phyloP scores from a whole-genome alignment of 345 rosid species.

The Lumnitzera racemosa region DNA sequence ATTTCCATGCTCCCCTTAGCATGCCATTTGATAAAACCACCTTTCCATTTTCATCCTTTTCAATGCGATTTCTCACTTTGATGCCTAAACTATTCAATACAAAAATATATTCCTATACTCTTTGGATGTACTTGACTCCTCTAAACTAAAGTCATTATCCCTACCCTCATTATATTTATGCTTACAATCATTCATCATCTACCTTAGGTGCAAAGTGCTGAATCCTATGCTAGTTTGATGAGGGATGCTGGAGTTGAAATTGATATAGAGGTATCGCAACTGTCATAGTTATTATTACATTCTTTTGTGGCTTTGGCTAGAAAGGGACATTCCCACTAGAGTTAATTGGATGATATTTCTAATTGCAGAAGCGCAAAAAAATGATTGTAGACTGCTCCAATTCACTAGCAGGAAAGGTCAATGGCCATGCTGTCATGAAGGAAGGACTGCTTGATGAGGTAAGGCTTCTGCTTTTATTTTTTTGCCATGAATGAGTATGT shows the following conservation, averaged over 20 bases:
- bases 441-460: conserved; percentile 78
- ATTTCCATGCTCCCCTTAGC: no score
- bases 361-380: conserved; percentile 53
- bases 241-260: conserved; percentile 70
- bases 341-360: background rate
- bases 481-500: background rate
- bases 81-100: no score
- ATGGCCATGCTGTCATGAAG: conserved; percentile 49
- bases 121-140: background rate
- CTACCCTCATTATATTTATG: background rate
- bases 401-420: conserved; percentile 55
- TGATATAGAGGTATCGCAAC: conserved; percentile 54
- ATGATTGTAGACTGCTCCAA: conserved; percentile 55
- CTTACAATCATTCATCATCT: conserved; percentile 9
- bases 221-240: conserved; percentile 55
- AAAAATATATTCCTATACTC: no score
- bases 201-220: conserved; percentile 58
- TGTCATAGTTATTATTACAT: conserved; percentile 1
- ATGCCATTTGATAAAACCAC: no score
- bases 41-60: no score
- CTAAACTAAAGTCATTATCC: background rate
- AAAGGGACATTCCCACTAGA: no score
- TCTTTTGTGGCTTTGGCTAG: conserved; percentile 3
- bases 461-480: conserved; percentile 6
- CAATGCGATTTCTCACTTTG: no score